Evolutionary conservation across 2,329 filamentous ascomycete genomes (phyloP).

Genomic region (Cercospora sp.): DNA sequence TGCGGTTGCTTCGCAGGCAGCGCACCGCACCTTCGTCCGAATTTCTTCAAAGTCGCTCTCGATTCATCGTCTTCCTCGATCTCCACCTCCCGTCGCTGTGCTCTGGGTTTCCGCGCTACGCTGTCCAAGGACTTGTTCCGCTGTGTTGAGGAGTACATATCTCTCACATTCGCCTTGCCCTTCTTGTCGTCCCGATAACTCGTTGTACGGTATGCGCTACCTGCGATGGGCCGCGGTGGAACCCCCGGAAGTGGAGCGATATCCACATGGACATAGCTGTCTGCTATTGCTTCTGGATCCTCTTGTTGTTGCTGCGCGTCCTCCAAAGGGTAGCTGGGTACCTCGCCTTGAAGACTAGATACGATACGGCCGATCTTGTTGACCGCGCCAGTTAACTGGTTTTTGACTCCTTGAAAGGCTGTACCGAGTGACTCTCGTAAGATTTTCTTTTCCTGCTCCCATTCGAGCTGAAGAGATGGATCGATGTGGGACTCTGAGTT

Average conservation of each 20-base stretch:
- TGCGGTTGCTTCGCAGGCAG: neutral
- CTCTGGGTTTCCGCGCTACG: neutral
- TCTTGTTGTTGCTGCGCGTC: neutral
- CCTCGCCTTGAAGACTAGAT: neutral
- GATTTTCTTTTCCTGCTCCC: neutral
- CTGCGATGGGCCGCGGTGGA: neutral
- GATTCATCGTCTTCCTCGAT: neutral
- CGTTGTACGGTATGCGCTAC: neutral
- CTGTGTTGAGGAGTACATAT: neutral
- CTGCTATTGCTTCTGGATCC: neutral
- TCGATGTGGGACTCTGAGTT: neutral
- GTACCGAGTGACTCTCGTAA: neutral
- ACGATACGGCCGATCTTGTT: neutral
- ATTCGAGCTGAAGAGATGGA: neutral
- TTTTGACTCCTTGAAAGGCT: neutral
- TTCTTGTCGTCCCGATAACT: neutral
- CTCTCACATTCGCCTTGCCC: neutral
- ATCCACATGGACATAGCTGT: neutral
- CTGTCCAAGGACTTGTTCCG: neutral
- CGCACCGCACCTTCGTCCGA: slow-evolving; percentile 2
- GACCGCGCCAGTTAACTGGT: neutral
- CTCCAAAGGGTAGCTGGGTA: neutral
- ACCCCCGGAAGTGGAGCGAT: neutral
- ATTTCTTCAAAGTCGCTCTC: slow-evolving; percentile 3
- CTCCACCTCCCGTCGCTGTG: neutral